Conservation (phyloP, 257 asterid genomes). For the Forsythia viridissima region DNA sequence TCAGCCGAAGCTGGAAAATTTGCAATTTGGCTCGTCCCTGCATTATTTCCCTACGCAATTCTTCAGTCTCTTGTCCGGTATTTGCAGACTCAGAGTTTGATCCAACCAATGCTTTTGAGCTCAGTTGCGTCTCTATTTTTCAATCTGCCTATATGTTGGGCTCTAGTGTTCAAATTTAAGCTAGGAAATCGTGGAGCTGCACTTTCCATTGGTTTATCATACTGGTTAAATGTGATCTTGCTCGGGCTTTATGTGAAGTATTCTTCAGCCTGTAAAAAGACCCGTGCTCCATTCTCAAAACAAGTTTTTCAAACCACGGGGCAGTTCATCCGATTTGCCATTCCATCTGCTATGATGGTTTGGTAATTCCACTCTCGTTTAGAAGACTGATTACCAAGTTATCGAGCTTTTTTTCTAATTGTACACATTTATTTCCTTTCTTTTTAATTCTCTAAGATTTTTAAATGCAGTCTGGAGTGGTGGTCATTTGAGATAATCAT, state of each 20-base stretch:
- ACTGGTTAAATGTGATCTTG: slow-evolving; percentile 44
- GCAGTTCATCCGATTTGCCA: slow-evolving; percentile 41
- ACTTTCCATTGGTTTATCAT: slow-evolving; percentile 41
- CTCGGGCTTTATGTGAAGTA: slow-evolving; percentile 33
- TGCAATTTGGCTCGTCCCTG: slow-evolving; percentile 43
- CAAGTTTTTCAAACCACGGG: slow-evolving; percentile 26
- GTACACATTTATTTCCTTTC: too few species aligned
- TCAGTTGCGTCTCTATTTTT: slow-evolving; percentile 38
- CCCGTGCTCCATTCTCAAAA: slow-evolving; percentile 22
- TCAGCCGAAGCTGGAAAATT: slow-evolving; percentile 52
- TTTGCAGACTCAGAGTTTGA: slow-evolving; percentile 50
- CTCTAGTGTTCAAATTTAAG: slow-evolving; percentile 33
- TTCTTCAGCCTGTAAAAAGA: slow-evolving; percentile 41
- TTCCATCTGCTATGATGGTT: slow-evolving; percentile 51
- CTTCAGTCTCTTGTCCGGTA: slow-evolving; percentile 48
- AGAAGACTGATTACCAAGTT: too few species aligned
- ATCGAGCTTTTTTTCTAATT: not conserved
- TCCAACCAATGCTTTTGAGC: slow-evolving; percentile 48
- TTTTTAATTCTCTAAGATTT: not conserved
- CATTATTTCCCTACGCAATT: slow-evolving; percentile 49
- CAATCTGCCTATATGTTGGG: slow-evolving; percentile 56
- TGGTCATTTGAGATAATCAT: slow-evolving; percentile 31
- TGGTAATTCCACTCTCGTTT: slow-evolving; percentile 28
- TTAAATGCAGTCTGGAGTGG: slow-evolving; percentile 26
- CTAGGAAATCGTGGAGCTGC: slow-evolving; percentile 49